These are phyloP conservation scores for Hygrophorus pudorinus DNA, from an alignment of 768 basidiomycete genomes.

Conservation along the genomic window DNA sequence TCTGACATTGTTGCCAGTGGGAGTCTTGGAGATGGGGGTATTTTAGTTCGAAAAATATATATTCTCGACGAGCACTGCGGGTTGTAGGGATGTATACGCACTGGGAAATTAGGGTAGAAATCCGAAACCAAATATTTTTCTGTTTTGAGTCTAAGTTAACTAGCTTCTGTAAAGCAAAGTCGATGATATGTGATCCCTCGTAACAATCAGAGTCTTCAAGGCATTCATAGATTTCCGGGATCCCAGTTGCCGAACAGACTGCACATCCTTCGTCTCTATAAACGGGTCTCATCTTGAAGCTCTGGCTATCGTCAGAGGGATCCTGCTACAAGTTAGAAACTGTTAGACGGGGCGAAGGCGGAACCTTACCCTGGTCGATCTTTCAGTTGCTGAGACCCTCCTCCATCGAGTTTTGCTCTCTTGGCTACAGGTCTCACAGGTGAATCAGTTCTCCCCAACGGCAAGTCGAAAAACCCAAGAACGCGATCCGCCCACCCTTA, in stretches of 20 bases:
- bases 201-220: constrained; percentile 11
- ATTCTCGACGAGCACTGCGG: no score
- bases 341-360: constrained; percentile 6
- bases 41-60: no score
- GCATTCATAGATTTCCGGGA: constrained; percentile 9
- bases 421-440: no score
- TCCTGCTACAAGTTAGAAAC: constrained; percentile 7
- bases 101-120: no score
- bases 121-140: no score
- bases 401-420: constrained; percentile 7
- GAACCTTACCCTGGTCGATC: no score
- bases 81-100: no score
- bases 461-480: constrained; percentile 8
- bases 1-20: no score
- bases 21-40: no score
- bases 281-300: no score
- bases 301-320: constrained; percentile 7
- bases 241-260: constrained; percentile 13
- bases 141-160: no score
- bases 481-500: constrained; percentile 7
- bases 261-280: constrained; percentile 14
- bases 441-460: constrained; percentile 1
- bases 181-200: constrained; percentile 11
- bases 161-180: constrained; percentile 4
- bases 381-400: constrained; percentile 5